phyloP scores from a whole-genome alignment of 345 rosid genomes.

The Cardamine occulta region DNA sequence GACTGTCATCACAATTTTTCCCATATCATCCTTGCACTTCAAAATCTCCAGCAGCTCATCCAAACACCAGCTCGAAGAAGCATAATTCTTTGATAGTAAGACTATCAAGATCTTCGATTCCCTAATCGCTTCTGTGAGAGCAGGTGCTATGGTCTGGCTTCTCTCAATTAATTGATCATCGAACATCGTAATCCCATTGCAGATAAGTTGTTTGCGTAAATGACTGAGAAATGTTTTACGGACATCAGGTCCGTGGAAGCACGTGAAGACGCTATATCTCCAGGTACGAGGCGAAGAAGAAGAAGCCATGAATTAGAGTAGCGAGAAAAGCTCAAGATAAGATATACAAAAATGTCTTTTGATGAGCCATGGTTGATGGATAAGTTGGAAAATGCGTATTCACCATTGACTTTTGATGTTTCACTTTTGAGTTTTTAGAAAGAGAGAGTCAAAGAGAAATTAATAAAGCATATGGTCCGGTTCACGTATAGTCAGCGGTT shows the following conservation, averaged over 20 bases:
- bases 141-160: neutral
- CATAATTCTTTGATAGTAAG: neutral
- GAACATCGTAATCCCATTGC: conserved; percentile 1
- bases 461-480: too few species aligned
- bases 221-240: conserved; percentile 17
- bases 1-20: neutral
- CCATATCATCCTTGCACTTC: neutral
- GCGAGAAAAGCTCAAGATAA: too few species aligned
- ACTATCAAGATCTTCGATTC: conserved; percentile 1
- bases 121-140: neutral
- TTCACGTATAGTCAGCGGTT: too few species aligned
- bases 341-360: too few species aligned
- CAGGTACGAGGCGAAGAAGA: neutral
- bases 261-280: neutral
- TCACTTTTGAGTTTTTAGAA: too few species aligned
- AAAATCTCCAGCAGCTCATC: neutral
- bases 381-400: too few species aligned
- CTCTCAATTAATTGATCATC: conserved; percentile 3
- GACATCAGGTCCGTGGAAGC: conserved; percentile 11
- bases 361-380: too few species aligned
- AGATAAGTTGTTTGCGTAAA: neutral
- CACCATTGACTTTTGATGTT: too few species aligned
- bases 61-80: conserved; percentile 4
- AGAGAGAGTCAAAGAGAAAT: too few species aligned
- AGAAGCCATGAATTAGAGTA: neutral